Evolutionary conservation across 1,284 basidiomycete species (phyloP).

Genomic region (Sporisorium reilianum): DNA sequence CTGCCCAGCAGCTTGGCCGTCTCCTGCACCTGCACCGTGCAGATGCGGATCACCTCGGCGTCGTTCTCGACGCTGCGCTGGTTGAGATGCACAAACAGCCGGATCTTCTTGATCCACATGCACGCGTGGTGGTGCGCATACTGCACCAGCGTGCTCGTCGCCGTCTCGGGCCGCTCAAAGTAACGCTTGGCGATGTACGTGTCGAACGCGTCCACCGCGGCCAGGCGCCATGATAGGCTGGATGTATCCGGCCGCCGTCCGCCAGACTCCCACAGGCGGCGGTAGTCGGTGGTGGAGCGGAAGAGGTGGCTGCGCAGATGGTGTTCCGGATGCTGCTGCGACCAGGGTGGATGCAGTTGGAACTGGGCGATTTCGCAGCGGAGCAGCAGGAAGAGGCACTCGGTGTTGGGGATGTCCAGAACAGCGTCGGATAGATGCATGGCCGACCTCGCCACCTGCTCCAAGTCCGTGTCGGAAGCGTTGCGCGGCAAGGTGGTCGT

Average conservation of each 20-base stretch:
- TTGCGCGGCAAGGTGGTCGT: constrained; percentile 8
- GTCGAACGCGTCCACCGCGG: constrained; percentile 13
- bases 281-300: constrained; percentile 2
- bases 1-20: constrained; percentile 5
- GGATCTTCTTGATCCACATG: constrained; percentile 12
- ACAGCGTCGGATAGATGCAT: background rate
- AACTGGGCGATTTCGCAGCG: constrained; percentile 19
- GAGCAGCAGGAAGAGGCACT: constrained; percentile 18
- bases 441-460: background rate
- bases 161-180: constrained; percentile 12
- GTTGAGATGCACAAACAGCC: constrained; percentile 21
- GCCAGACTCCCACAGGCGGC: background rate
- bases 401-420: background rate
- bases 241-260: background rate
- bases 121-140: constrained; percentile 18
- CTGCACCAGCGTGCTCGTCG: constrained; percentile 2
- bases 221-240: constrained; percentile 1
- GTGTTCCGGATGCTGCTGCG: constrained; percentile 10
- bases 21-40: constrained; percentile 12
- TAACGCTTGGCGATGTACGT: constrained; percentile 13
- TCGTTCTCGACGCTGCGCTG: constrained; percentile 16
- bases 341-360: constrained; percentile 21
- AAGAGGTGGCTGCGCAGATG: constrained; percentile 7
- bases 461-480: constrained; percentile 16
- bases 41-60: constrained; percentile 9